Base-by-base conservation (phyloP, 768 basidiomycete genomes). In the Panellus pusillus region DNA sequence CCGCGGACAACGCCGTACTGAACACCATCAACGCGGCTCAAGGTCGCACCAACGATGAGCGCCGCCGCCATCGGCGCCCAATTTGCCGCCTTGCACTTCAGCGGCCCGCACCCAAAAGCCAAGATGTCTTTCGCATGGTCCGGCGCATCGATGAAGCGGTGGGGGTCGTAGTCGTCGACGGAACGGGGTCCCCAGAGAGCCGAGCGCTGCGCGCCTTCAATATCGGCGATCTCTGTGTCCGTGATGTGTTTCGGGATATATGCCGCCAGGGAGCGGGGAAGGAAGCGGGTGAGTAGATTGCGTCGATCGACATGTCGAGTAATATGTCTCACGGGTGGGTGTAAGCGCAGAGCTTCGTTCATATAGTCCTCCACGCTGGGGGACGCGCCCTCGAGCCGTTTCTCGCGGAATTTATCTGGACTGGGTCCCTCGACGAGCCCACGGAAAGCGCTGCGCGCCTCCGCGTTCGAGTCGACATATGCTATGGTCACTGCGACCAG, bases 11-110 rank as follows among this genome's bases (percentile, higher is more conserved):
- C 63, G 31, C 18, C 45, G 52, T 63, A 70, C 14, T 61, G 62
- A 3, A 64, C 58, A 1, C 63, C 68, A 24, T 70, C 63, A 12
- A 76, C 38, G 11, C 63, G 65, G 19, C 74, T 69, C 4, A 81
- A 50, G 4, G 82, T 54, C 12, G 69, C 72, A 0, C 74, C 78
- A 4, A 72, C 72, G 27, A 86, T 69, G 2, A 82, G 55, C 0
- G 71, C 83, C 3, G 75, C 78, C 1, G 80, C 78, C 45, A 78
- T 72, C 1, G 80, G 76, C 6, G 79, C 83, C 75, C 82, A 82
- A 4, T 63, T 66, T 15, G 62, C 61, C 0, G 78, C 83, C 8
- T 78, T 69, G 44, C 81, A 83, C n/a, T 67, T 61, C 47, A 83
- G 58, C 11, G 67, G 67, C 2, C 79, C 80, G 45, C 64, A 59